phyloP scores from a whole-genome alignment of 2,329 filamentous ascomycete genomes.

The Xylogone sp. region DNA sequence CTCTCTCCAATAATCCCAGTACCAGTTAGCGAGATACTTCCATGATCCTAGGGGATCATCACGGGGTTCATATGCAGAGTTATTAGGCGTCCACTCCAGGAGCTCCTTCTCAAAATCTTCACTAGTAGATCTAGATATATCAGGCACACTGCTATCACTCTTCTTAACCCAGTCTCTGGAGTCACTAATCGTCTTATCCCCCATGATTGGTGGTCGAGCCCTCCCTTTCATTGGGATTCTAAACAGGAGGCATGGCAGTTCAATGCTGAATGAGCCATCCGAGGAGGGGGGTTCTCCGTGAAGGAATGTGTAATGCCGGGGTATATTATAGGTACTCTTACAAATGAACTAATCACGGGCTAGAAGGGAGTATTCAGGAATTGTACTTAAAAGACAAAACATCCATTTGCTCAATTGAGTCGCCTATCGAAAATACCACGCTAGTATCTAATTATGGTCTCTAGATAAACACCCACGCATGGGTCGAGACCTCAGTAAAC shows the following conservation, averaged over 20 bases:
- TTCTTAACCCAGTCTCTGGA: background rate
- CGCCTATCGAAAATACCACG: background rate
- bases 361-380: background rate
- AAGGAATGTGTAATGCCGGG: background rate
- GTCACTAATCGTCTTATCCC: background rate
- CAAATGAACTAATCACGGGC: background rate
- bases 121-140: background rate
- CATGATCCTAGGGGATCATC: background rate
- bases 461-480: background rate
- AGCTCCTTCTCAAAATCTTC: background rate
- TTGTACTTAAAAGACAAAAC: background rate
- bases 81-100: background rate
- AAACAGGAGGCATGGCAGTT: background rate
- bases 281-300: background rate
- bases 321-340: background rate
- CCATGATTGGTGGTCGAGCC: background rate
- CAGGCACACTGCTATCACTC: background rate
- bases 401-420: background rate
- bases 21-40: slow-evolving; percentile 4
- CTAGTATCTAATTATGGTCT: background rate
- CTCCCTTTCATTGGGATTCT: background rate
- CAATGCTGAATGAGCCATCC: background rate
- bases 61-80: background rate
- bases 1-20: slow-evolving; percentile 5
- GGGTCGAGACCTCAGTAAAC: background rate